Percentiles rank a stretch among this genome's conserved stretches.
Evolutionary conservation across 2,329 filamentous ascomycete genomes (phyloP).

Genomic region (Botrytis pseudocinerea): DNA sequence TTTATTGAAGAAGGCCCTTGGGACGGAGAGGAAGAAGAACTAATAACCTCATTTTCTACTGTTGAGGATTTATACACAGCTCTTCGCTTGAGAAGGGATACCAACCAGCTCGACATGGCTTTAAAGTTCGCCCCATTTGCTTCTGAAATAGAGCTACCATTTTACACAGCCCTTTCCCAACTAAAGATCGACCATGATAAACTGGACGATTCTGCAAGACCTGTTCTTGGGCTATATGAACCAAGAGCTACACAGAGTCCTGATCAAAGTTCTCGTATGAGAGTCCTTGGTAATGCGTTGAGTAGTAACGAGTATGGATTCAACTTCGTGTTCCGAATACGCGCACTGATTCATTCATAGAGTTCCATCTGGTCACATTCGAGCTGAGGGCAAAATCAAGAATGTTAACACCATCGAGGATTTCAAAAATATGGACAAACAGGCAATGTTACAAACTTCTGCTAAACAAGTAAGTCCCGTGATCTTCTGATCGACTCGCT

Average conservation of each 20-base stretch:
- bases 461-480: constrained; percentile 66
- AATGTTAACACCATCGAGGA: constrained; percentile 97
- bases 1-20: constrained; percentile 21
- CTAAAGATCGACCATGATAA: constrained; percentile 97
- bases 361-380: constrained; percentile 68
- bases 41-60: constrained; percentile 3
- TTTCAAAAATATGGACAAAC: constrained; percentile 81
- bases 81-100: not conserved
- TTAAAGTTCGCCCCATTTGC: constrained; percentile 85
- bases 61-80: constrained; percentile 4
- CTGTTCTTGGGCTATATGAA: constrained; percentile 86
- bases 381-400: constrained; percentile 90
- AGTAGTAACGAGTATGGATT: constrained; percentile 74
- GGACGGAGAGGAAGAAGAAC: constrained; percentile 18
- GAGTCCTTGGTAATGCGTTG: constrained; percentile 83
- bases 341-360: constrained; percentile 46
- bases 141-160: constrained; percentile 92
- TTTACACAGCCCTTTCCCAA: constrained; percentile 88
- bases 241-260: constrained; percentile 70
- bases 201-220: constrained; percentile 88
- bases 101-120: constrained; percentile 32
- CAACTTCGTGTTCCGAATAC: constrained; percentile 1
- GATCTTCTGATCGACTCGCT: constrained; percentile 1
- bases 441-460: constrained; percentile 73
- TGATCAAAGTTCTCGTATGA: constrained; percentile 81